Percentiles rank a stretch among this genome's conserved stretches.
Conservation (phyloP, 2,329 filamentous ascomycete genomes). For the Penicillium sp. region DNA sequence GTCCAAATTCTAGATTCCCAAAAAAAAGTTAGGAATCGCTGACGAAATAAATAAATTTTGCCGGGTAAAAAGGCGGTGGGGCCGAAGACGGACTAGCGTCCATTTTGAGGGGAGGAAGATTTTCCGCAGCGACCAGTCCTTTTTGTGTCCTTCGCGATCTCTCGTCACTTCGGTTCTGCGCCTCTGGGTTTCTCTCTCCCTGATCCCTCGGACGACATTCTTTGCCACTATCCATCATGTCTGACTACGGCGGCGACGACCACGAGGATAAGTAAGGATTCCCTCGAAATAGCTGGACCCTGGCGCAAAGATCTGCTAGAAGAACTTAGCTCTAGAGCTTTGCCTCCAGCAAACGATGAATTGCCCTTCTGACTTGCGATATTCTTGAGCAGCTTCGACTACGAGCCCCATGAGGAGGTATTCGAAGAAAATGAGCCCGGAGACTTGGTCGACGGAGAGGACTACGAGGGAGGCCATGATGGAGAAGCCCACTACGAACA, state of each 20-base stretch:
- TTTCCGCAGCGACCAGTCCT: constrained; percentile 32
- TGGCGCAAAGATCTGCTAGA: constrained; percentile 22
- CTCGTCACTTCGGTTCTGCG: constrained; percentile 19
- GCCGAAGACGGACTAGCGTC: constrained; percentile 32
- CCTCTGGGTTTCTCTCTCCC: constrained; percentile 23
- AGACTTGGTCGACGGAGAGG: constrained; percentile 61
- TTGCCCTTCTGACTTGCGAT: constrained; percentile 29
- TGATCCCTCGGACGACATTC: constrained; percentile 15
- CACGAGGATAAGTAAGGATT: constrained; percentile 62
- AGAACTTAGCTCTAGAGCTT: constrained; percentile 18
- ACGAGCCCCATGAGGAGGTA: constrained; percentile 63
- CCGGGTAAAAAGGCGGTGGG: constrained; percentile 37
- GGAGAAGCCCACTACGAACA: constrained; percentile 50
- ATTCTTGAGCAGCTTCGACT: constrained; percentile 46
- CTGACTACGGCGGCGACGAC: constrained; percentile 73
- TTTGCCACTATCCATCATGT: constrained; percentile 57
- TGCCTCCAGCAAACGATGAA: constrained; percentile 9
- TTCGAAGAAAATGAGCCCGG: constrained; percentile 71
- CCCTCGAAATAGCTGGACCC: constrained; percentile 9
- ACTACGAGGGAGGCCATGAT: constrained; percentile 50
- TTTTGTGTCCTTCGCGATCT: constrained; percentile 30
- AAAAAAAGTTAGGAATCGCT: neutral
- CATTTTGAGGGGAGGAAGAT: constrained; percentile 30
- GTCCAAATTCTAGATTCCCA: neutral
- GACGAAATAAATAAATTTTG: constrained; percentile 37